phyloP scores from a whole-genome alignment of 1,139 yeast genomes.

The Kurtzmaniella natalensis region DNA sequence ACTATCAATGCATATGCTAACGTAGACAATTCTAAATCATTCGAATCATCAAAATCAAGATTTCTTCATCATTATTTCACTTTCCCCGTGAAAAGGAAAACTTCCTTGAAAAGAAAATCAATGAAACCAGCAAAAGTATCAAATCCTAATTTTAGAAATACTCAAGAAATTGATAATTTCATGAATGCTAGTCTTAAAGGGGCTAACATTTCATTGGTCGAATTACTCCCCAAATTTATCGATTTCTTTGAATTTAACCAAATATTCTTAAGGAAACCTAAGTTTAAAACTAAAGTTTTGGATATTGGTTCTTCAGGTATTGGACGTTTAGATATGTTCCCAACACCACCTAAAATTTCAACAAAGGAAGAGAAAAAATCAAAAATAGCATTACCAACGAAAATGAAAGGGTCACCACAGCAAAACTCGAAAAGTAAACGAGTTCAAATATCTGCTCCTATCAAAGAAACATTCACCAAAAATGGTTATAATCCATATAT shows the following conservation, averaged over 20 bases:
- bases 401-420: background rate
- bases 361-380: background rate
- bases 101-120: constrained; percentile 27
- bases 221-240: constrained; percentile 4
- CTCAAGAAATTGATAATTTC: constrained; percentile 24
- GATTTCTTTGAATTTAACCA: constrained; percentile 3
- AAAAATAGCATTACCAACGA: background rate
- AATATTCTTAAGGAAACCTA: background rate
- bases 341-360: constrained; percentile 4
- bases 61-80: constrained; percentile 12
- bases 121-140: constrained; percentile 9
- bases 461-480: constrained; percentile 13
- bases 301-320: background rate
- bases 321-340: background rate
- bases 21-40: constrained; percentile 1
- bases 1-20: constrained; percentile 1
- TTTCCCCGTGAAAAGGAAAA: constrained; percentile 35
- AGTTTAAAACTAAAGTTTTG: background rate
- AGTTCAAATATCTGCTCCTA: constrained; percentile 16
- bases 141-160: constrained; percentile 22
- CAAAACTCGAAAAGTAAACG: constrained; percentile 1
- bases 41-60: constrained; percentile 4
- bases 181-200: constrained; percentile 12
- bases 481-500: constrained; percentile 7
- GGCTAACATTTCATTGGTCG: constrained; percentile 1